Percentiles rank a stretch among this genome's conserved stretches.
These are phyloP conservation scores for Candida pseudofarinosa DNA, from an alignment of 805 yeast species.

Conservation along the genomic window DNA sequence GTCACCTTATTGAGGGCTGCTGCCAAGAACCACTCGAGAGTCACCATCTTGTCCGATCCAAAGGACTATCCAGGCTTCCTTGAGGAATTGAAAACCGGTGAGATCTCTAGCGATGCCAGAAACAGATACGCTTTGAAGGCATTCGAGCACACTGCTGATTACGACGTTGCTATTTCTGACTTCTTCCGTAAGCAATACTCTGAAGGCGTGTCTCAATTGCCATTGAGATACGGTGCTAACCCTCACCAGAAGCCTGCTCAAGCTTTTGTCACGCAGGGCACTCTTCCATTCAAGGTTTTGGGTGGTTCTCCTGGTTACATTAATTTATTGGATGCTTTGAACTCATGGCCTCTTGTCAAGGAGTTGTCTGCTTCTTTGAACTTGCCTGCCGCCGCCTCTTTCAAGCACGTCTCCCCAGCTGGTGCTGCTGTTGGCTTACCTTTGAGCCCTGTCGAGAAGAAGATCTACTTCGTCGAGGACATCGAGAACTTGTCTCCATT, in stretches of 20 bases:
- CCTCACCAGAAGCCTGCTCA: slow-evolving; percentile 99
- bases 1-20: slow-evolving; percentile 97
- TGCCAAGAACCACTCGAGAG: slow-evolving; percentile 96
- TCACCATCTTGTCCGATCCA: slow-evolving; percentile 93
- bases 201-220: slow-evolving; percentile 83
- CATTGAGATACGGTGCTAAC: slow-evolving; percentile 96
- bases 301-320: slow-evolving; percentile 97
- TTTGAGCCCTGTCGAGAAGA: slow-evolving; percentile 83
- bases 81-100: slow-evolving; percentile 72
- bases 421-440: slow-evolving; percentile 98
- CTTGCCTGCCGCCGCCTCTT: slow-evolving; percentile 98
- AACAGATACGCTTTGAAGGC: slow-evolving; percentile 91
- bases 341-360: slow-evolving; percentile 98
- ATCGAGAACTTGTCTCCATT: slow-evolving; percentile 93
- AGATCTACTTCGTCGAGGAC: slow-evolving; percentile 91
- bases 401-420: slow-evolving; percentile 98
- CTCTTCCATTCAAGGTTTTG: slow-evolving; percentile 89
- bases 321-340: slow-evolving; percentile 91
- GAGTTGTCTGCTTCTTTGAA: slow-evolving; percentile 91
- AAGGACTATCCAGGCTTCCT: slow-evolving; percentile 84
- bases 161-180: slow-evolving; percentile 93
- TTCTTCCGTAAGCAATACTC: slow-evolving; percentile 96
- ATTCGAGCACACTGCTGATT: slow-evolving; percentile 97
- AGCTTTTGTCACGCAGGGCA: slow-evolving; percentile 83
- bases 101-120: slow-evolving; percentile 67